Conservation (phyloP, 2,329 filamentous ascomycete genomes). For the Pseudogymnoascus sp. region DNA sequence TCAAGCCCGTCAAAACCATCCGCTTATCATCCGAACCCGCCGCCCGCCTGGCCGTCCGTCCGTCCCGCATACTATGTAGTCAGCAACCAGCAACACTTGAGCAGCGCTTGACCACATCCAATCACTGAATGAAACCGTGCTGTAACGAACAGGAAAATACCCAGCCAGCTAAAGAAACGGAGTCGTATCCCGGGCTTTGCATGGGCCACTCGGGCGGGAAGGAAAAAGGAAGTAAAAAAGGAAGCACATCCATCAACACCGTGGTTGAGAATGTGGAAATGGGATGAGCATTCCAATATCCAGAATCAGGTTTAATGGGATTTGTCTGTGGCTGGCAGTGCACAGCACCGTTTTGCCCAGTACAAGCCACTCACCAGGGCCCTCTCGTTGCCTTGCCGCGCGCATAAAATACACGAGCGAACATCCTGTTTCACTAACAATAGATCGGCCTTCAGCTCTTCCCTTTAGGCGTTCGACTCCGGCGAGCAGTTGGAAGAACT, state of each 20-base stretch:
- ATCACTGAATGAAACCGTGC: not conserved
- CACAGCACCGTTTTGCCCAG: not conserved
- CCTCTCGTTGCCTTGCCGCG: conserved; percentile 1
- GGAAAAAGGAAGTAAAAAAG: not conserved
- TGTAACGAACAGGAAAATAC: not conserved
- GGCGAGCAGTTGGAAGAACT: not conserved
- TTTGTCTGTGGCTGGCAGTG: not conserved
- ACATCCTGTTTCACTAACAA: conserved; percentile 3
- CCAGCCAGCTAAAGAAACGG: not conserved
- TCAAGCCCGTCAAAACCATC: not conserved
- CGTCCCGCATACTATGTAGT: not conserved
- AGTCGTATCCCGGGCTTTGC: not conserved
- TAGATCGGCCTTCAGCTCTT: conserved; percentile 1
- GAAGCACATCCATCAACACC: not conserved
- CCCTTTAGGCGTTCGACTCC: not conserved
- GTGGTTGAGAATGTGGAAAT: not conserved
- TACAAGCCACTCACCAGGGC: not conserved
- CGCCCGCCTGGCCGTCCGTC: conserved; percentile 8
- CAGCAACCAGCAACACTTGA: not conserved
- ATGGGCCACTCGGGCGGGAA: not conserved
- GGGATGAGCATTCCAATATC: not conserved
- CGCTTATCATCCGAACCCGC: conserved; percentile 8
- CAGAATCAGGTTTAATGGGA: not conserved
- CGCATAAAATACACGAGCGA: conserved; percentile 8
- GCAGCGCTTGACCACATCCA: not conserved